Percentiles rank a stretch among this genome's conserved stretches.
These are phyloP conservation scores for Pichia californica DNA, from an alignment of 805 yeast species.

Conservation along the genomic window DNA sequence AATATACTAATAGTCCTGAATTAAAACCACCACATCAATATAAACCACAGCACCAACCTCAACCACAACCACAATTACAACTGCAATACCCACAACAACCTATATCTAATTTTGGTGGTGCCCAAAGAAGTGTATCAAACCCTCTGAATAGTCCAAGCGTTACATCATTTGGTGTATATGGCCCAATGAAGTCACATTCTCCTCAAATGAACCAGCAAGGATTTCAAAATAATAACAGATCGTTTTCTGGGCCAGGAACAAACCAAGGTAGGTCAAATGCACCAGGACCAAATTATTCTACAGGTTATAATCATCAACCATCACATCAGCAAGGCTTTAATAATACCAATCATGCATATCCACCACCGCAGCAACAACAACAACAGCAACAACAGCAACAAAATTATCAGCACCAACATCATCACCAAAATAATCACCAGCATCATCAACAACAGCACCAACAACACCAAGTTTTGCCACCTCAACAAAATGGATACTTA, in stretches of 20 bases:
- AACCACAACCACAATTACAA: background rate
- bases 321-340: no score
- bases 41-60: conserved; percentile 5
- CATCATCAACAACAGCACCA: conserved; percentile 9
- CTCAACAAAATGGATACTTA: no score
- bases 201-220: conserved; percentile 1
- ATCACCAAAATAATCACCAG: conserved; percentile 3
- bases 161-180: conserved; percentile 8
- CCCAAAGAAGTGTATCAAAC: background rate
- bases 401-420: conserved; percentile 13
- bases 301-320: background rate
- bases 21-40: conserved; percentile 13
- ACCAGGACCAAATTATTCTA: conserved; percentile 10
- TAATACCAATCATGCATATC: conserved; percentile 6
- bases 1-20: conserved; percentile 12
- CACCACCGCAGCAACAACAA: conserved; percentile 7
- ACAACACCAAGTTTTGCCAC: conserved; percentile 13
- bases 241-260: background rate
- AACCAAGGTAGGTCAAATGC: background rate
- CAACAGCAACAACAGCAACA: conserved; percentile 9
- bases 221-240: no score
- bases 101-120: no score
- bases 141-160: conserved; percentile 4
- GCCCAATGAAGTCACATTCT: conserved; percentile 11
- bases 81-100: no score